Percentiles rank a stretch among this genome's conserved stretches.
Conservation (phyloP, 352 stramenopile species). For the Pythium apleroticum region DNA sequence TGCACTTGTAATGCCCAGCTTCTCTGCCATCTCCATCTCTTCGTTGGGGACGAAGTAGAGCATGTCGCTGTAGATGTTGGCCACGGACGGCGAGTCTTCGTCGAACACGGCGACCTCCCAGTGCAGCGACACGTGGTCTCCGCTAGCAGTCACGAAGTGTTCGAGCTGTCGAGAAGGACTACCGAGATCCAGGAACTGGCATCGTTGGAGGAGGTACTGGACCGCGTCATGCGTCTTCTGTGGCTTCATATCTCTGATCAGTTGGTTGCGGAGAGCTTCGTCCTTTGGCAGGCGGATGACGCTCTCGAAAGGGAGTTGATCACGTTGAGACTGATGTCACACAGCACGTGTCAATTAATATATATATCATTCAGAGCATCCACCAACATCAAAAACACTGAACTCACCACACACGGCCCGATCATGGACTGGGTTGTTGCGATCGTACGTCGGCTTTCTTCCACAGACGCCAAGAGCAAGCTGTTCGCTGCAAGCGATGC, state of each 20-base stretch:
- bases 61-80: conserved; percentile 7
- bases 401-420: not conserved
- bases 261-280: not conserved
- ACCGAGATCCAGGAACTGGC: conserved; percentile 1
- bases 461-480: not conserved
- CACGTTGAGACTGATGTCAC: not conserved
- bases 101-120: conserved; percentile 6
- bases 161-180: conserved; percentile 4
- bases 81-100: not conserved
- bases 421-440: not conserved
- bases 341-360: not conserved
- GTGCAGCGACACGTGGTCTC: conserved; percentile 1
- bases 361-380: too few relatives aligned
- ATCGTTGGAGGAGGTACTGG: conserved; percentile 10
- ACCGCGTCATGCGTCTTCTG: conserved; percentile 11
- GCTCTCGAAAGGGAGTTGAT: not conserved
- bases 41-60: conserved; percentile 5
- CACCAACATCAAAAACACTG: too few relatives aligned
- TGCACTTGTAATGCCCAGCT: not conserved
- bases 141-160: not conserved
- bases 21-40: conserved; percentile 13
- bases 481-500: not conserved
- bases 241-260: not conserved
- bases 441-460: not conserved
- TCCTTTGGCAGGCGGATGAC: conserved; percentile 7